Evolutionary conservation across 1,284 basidiomycete species (phyloP).

Genomic region (Phlebopus sp.): DNA sequence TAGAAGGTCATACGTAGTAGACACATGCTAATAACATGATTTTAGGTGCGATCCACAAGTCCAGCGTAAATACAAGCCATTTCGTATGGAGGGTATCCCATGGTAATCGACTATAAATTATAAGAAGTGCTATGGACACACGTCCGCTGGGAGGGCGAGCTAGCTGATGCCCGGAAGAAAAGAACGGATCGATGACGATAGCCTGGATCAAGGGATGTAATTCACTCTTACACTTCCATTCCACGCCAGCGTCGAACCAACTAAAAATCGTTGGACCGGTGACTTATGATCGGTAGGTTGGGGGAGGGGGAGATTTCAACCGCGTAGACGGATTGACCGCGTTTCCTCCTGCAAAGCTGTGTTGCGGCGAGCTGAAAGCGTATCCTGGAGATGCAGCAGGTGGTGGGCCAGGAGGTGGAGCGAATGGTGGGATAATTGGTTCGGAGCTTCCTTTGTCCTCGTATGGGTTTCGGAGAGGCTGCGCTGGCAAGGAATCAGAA

Average conservation of each 20-base stretch:
- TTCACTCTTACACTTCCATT: background rate
- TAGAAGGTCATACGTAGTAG: too few species aligned
- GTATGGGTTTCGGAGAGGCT: slow-evolving; percentile 24
- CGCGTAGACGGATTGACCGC: slow-evolving; percentile 1
- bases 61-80: slow-evolving; percentile 4
- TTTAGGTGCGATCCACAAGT: background rate
- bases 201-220: background rate
- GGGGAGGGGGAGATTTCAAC: slow-evolving; percentile 22
- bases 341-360: slow-evolving; percentile 20
- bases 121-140: background rate
- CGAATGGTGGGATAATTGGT: slow-evolving; percentile 13
- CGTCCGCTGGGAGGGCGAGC: background rate
- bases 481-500: slow-evolving; percentile 12
- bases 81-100: slow-evolving; percentile 1
- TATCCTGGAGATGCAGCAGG: slow-evolving; percentile 18
- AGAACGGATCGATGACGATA: background rate
- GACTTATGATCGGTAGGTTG: slow-evolving; percentile 17
- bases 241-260: background rate
- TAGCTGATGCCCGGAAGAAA: background rate
- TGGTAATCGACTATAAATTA: slow-evolving; percentile 4
- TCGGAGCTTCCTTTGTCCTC: slow-evolving; percentile 17
- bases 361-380: slow-evolving; percentile 21
- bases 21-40: background rate
- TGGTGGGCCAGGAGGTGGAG: slow-evolving; percentile 9
- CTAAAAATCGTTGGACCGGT: background rate